Evolutionary conservation across 2,329 filamentous ascomycete genomes (phyloP), one percentile per base, ranked within the genome.

Genomic region (Neofusicoccum parvum): DNA sequence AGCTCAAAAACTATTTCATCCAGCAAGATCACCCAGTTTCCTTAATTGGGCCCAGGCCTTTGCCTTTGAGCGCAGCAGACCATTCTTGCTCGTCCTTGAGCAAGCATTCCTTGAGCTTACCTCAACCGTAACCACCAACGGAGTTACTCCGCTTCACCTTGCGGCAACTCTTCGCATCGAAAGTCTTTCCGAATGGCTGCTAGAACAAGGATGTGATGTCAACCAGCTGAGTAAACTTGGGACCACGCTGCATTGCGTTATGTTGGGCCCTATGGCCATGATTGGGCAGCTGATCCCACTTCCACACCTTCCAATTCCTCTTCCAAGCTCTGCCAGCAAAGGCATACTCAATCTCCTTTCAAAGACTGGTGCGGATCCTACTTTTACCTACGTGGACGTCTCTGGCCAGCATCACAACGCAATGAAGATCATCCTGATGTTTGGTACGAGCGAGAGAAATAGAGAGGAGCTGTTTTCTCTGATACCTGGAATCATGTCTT

Each of bases 341-440:
- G 5, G 6, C 1, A 20, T 46, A 5, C 5, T 46, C 15, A 1
- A 11, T 5, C 3, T 10, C 6, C 1, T 48, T 11, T 14, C 20
- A 1, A 1, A 2, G 0, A 12, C 3, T 32, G 27, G 27, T 5
- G 27, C 27, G 27, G 27, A 32, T 1, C 1, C 0, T 32, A 32
- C 5, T 32, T 7, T 1, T 32, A 1, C 27, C 27, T 32, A 32
- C 27, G 27, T 32, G 5, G 27, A 32, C 27, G 6, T 32, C 27
- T 32, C 27, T 32, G 27, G 27, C 27, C 27, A 32, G 27, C 1
- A 32, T 7, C 7, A 1, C 27, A 32, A 32, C 6, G 27, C 27
- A 7, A 32, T 32, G 27, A 32, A 1, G 27, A 32, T 32, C 6
- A 32, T 32, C 6, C 27, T 32, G 27, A 7, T 1, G 5, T 32